Evolutionary conservation across 1,139 yeast genomes (phyloP).

Genomic region (Pichia norvegensis): DNA sequence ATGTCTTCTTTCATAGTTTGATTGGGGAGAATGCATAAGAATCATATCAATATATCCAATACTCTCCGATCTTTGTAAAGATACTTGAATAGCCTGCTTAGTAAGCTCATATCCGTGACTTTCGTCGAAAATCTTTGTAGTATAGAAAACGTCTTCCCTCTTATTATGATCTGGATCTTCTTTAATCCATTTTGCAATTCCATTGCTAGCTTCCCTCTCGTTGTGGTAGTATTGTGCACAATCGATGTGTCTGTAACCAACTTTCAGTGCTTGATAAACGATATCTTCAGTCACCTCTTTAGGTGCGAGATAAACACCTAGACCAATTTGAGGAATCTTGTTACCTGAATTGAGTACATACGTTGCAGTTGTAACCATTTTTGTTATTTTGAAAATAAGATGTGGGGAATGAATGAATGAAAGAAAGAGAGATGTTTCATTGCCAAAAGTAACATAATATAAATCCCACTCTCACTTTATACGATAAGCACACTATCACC

Average conservation of each 20-base stretch:
- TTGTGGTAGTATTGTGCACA: constrained; percentile 53
- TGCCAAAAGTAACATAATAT: no score
- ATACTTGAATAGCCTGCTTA: constrained; percentile 29
- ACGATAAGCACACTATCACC: no score
- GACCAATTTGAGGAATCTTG: constrained; percentile 48
- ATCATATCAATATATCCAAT: constrained; percentile 38
- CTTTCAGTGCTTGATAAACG: constrained; percentile 46
- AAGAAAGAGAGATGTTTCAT: no score
- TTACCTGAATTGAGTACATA: constrained; percentile 4
- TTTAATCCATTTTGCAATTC: constrained; percentile 40
- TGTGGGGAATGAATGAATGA: no score
- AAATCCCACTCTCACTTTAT: no score
- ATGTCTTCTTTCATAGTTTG: constrained; percentile 31
- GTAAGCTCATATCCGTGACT: constrained; percentile 37
- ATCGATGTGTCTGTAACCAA: constrained; percentile 67
- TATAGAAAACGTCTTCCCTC: constrained; percentile 29
- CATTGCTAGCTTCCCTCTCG: constrained; percentile 44
- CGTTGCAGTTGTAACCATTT: no score
- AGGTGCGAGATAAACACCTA: constrained; percentile 49
- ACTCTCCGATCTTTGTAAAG: constrained; percentile 33
- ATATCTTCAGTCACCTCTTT: constrained; percentile 32
- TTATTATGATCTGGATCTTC: constrained; percentile 35
- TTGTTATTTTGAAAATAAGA: no score
- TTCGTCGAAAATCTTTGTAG: constrained; percentile 33
- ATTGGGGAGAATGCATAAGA: constrained; percentile 35